Percentiles rank a stretch among this genome's conserved stretches.
Conservation (phyloP, 805 yeast species). For the Zygosaccharomyces lentus region DNA sequence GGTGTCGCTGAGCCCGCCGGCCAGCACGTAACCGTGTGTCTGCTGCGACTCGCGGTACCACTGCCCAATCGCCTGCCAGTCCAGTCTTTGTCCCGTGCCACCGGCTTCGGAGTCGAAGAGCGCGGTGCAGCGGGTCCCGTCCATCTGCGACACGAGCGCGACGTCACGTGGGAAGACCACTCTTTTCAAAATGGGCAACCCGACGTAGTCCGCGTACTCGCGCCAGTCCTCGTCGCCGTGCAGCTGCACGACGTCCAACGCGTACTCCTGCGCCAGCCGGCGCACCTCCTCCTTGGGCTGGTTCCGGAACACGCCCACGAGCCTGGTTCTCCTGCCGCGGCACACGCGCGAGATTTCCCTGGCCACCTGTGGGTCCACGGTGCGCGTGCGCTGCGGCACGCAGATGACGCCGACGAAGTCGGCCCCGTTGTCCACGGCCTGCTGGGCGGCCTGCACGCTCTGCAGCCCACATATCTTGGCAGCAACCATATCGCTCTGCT, state of each 20-base stretch:
- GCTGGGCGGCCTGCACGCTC: constrained; percentile 60
- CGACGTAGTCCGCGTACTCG: constrained; percentile 36
- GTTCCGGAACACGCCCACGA: constrained; percentile 89
- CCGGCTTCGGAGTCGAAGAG: constrained; percentile 85
- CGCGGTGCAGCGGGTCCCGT: constrained; percentile 46
- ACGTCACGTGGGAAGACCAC: constrained; percentile 53
- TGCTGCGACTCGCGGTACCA: constrained; percentile 37
- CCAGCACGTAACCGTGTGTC: constrained; percentile 51
- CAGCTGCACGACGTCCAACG: constrained; percentile 76
- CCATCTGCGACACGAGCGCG: constrained; percentile 3
- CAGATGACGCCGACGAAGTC: constrained; percentile 77
- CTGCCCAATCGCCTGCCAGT: constrained; percentile 56
- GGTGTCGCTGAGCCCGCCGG: constrained; percentile 83
- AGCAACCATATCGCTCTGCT: too few species aligned
- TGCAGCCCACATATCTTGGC: constrained; percentile 85
- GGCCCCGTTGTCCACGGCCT: constrained; percentile 69
- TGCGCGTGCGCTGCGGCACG: constrained; percentile 77
- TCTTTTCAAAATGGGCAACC: constrained; percentile 67
- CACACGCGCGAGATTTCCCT: constrained; percentile 41
- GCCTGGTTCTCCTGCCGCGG: constrained; percentile 53
- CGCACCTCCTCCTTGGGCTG: constrained; percentile 65
- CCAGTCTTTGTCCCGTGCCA: constrained; percentile 80
- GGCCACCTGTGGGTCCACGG: constrained; percentile 51
- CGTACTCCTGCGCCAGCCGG: constrained; percentile 37
- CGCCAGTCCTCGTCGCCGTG: constrained; percentile 63